A percentile compares a stretch with the other conserved stretches of the same genome.
Conservation (phyloP, 2,329 filamentous ascomycete genomes). For the Penicillium capsulatum region DNA sequence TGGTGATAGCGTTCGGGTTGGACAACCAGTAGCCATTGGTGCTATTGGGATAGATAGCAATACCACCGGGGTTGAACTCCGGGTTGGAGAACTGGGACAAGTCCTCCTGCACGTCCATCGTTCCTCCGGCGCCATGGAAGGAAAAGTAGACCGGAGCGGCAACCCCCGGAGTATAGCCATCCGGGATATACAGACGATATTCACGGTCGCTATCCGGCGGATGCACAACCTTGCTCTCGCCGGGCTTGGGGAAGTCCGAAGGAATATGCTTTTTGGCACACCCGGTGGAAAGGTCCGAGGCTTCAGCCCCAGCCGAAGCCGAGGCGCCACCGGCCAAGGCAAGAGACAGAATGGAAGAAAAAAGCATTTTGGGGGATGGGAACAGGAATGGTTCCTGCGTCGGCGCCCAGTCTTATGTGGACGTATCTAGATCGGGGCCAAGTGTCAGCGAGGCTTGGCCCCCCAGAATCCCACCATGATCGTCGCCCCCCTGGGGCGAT, state of each 20-base stretch:
- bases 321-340: slow-evolving; percentile 5
- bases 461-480: no score
- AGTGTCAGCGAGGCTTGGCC: no score
- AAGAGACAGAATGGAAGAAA: slow-evolving; percentile 7
- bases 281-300: slow-evolving; percentile 12
- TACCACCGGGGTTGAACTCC: slow-evolving; percentile 42
- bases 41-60: slow-evolving; percentile 47
- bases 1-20: slow-evolving; percentile 35
- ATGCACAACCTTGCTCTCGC: slow-evolving; percentile 9
- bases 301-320: no score
- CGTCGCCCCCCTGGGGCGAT: no score
- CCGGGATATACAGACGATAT: slow-evolving; percentile 26
- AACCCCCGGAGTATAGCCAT: slow-evolving; percentile 34
- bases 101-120: slow-evolving; percentile 37
- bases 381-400: no score
- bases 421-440: no score
- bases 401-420: no score
- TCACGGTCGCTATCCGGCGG: slow-evolving; percentile 17
- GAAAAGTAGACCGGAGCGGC: slow-evolving; percentile 46
- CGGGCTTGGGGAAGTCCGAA: slow-evolving; percentile 15
- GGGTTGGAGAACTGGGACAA: slow-evolving; percentile 47
- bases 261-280: slow-evolving; percentile 20
- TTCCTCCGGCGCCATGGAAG: slow-evolving; percentile 45
- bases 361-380: background rate
- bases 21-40: slow-evolving; percentile 33